phyloP scores from a whole-genome alignment of 768 basidiomycete species.

The Boletus edulis region DNA sequence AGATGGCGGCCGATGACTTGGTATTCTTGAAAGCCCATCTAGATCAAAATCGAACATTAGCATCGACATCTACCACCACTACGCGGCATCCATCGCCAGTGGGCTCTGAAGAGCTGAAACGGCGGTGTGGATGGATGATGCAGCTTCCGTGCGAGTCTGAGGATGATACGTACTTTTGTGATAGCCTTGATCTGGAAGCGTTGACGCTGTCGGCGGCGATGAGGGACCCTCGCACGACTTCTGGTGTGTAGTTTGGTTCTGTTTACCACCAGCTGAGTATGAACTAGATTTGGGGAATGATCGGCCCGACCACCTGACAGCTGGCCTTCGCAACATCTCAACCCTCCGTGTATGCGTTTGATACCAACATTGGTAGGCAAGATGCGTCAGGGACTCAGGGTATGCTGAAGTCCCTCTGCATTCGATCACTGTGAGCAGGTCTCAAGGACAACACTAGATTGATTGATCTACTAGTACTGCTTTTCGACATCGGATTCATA shows the following conservation, averaged over 20 bases:
- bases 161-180: conserved; percentile 29
- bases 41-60: conserved; percentile 12
- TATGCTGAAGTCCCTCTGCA: too few relatives aligned
- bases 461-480: too few relatives aligned
- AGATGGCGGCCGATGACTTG: conserved; percentile 98
- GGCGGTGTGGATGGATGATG: neutral
- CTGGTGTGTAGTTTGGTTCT: conserved; percentile 26
- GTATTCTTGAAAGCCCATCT: conserved; percentile 87
- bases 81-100: conserved; percentile 32
- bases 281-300: neutral
- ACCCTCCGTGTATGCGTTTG: too few relatives aligned
- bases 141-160: neutral
- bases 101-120: neutral
- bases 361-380: too few relatives aligned
- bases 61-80: conserved; percentile 16
- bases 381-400: too few relatives aligned
- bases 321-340: too few relatives aligned
- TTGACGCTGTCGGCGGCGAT: conserved; percentile 29
- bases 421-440: too few relatives aligned
- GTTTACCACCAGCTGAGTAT: conserved; percentile 19
- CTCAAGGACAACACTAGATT: too few relatives aligned
- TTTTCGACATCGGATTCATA: too few relatives aligned
- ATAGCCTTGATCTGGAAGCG: conserved; percentile 21
- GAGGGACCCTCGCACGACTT: conserved; percentile 6
- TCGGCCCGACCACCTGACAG: neutral